Evolutionary conservation across 495 filamentous ascomycete species (phyloP).

Genomic region (Halenospora varia): DNA sequence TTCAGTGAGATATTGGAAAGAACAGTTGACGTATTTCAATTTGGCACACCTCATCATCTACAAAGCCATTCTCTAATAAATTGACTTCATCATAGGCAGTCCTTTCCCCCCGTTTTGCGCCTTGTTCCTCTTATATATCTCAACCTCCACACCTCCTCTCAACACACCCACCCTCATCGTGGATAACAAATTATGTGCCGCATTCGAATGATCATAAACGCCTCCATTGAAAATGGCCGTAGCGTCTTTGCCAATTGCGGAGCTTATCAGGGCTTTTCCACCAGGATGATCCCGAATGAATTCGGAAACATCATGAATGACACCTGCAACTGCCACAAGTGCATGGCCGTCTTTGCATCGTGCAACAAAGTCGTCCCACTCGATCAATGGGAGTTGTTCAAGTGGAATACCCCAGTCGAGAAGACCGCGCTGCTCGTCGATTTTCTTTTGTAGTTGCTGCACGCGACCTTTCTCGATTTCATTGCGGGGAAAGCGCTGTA

Average conservation of each 20-base stretch:
- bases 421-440: slow-evolving; percentile 87
- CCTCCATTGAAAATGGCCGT: slow-evolving; percentile 99
- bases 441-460: slow-evolving; percentile 98
- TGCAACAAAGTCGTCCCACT: slow-evolving; percentile 92
- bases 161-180: slow-evolving; percentile 97
- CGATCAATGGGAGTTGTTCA: slow-evolving; percentile 89
- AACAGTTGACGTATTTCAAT: background rate
- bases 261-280: slow-evolving; percentile 91
- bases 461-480: slow-evolving; percentile 99
- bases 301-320: slow-evolving; percentile 89
- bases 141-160: slow-evolving; percentile 92
- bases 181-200: slow-evolving; percentile 92
- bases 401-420: slow-evolving; percentile 96
- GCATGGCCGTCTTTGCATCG: slow-evolving; percentile 84
- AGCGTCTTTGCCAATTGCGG: slow-evolving; percentile 93
- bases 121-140: slow-evolving; percentile 79
- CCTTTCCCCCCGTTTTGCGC: background rate
- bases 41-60: background rate
- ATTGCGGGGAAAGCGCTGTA: slow-evolving; percentile 96
- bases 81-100: background rate
- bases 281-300: slow-evolving; percentile 98
- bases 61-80: background rate
- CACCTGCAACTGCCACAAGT: slow-evolving; percentile 85
- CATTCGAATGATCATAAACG: slow-evolving; percentile 97
- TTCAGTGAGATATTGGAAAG: too few species aligned